Percentiles rank a stretch among this genome's conserved stretches.
Conservation (phyloP, 139 green algal species). For the Volvox reticuliferus region DNA sequence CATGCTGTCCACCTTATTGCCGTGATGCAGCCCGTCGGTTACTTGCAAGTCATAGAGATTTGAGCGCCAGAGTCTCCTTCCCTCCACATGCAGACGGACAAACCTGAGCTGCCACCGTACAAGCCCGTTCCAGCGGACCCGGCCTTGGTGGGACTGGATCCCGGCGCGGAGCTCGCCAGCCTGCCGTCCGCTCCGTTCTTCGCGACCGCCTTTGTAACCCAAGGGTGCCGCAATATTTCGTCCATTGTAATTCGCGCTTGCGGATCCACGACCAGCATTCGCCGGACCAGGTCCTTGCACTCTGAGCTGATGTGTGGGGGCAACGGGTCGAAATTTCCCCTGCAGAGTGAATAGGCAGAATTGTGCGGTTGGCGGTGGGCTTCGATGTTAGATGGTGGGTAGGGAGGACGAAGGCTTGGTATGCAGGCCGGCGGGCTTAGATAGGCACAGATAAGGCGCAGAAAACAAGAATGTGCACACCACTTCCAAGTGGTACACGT, state of each 20-base stretch:
- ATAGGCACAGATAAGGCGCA: too few relatives aligned
- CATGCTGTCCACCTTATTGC: too few relatives aligned
- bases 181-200: not conserved
- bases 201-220: not conserved
- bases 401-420: too few relatives aligned
- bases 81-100: too few relatives aligned
- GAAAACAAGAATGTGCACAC: too few relatives aligned
- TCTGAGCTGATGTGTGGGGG: slow-evolving; percentile 41
- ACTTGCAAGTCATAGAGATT: too few relatives aligned
- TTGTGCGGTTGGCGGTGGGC: too few relatives aligned
- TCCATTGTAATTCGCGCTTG: slow-evolving; percentile 61
- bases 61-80: too few relatives aligned
- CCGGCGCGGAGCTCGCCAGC: not conserved
- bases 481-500: too few relatives aligned
- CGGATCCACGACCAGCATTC: slow-evolving; percentile 87
- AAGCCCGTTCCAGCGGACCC: not conserved
- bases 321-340: slow-evolving; percentile 60
- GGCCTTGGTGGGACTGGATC: not conserved
- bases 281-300: slow-evolving; percentile 61
- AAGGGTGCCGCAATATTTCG: slow-evolving; percentile 49
- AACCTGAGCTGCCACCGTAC: not conserved
- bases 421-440: too few relatives aligned
- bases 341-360: not conserved
- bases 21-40: too few relatives aligned
- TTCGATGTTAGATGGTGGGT: too few relatives aligned